phyloP scores from a whole-genome alignment of 2,329 filamentous ascomycete species.

The Aspergillus udagawae region DNA sequence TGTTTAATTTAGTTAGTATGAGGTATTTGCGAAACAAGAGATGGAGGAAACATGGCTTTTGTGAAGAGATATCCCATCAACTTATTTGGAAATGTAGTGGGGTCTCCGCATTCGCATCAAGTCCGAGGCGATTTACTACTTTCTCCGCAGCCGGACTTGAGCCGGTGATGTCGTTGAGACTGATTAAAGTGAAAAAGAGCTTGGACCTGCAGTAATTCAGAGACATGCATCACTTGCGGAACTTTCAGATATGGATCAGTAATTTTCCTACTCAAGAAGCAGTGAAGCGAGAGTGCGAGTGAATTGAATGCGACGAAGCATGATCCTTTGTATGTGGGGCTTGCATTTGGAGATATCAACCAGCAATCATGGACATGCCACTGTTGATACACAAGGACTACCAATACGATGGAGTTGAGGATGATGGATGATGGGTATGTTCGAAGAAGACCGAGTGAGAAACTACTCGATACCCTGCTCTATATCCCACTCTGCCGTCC shows the following conservation, averaged over 20 bases:
- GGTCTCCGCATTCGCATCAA: constrained; percentile 35
- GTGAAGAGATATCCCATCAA: background rate
- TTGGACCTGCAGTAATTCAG: background rate
- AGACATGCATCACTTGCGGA: constrained; percentile 4
- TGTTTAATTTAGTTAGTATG: background rate
- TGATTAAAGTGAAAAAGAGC: background rate
- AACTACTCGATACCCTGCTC: background rate
- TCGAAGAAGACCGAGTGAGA: background rate
- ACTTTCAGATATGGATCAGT: background rate
- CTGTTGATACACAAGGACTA: background rate
- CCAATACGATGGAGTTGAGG: too few relatives aligned
- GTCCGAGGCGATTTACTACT: constrained; percentile 24
- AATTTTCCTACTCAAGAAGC: background rate
- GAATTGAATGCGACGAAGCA: too few relatives aligned
- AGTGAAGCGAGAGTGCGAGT: background rate
- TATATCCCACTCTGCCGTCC: too few relatives aligned
- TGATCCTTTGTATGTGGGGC: too few relatives aligned
- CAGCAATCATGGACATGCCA: background rate
- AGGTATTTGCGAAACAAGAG: background rate
- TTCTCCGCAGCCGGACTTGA: constrained; percentile 31
- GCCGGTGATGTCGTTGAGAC: constrained; percentile 5
- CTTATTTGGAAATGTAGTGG: constrained; percentile 12
- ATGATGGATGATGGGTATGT: too few relatives aligned
- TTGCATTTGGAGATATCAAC: background rate
- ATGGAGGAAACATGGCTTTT: background rate